These are phyloP conservation scores for Lyophyllum semitale DNA, from an alignment of 768 basidiomycete genomes.

Conservation along the genomic window DNA sequence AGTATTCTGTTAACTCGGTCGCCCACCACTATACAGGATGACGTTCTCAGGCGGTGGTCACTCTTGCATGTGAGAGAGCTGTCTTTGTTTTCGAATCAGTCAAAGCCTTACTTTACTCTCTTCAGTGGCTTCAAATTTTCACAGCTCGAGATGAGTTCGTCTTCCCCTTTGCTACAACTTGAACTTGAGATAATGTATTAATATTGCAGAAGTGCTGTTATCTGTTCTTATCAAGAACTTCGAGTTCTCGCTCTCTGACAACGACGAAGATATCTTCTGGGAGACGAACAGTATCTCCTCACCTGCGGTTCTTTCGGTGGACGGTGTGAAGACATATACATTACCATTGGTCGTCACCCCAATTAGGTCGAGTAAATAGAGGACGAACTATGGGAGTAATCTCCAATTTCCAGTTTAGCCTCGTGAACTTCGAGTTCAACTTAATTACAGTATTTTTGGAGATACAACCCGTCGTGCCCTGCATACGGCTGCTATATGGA, in stretches of 20 bases:
- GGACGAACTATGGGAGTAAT: background rate
- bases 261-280: background rate
- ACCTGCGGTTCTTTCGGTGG: background rate
- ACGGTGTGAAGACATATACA: background rate
- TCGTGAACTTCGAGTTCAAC: too few relatives aligned
- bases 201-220: background rate
- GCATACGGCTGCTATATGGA: too few relatives aligned
- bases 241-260: background rate
- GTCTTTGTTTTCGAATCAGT: background rate
- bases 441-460: too few relatives aligned
- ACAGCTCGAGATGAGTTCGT: constrained; percentile 38
- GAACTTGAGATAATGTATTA: background rate
- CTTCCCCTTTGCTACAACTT: background rate
- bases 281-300: background rate
- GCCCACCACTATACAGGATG: constrained; percentile 26
- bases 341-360: background rate
- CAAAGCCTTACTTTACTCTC: too few relatives aligned
- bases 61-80: constrained; percentile 28
- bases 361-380: background rate
- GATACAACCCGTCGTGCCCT: too few relatives aligned
- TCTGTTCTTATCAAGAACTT: background rate
- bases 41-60: constrained; percentile 35
- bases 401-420: too few relatives aligned
- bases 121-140: constrained; percentile 35
- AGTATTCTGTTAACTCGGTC: constrained; percentile 27